Base-by-base conservation (phyloP, 2,329 filamentous ascomycete species). In the Lachnellula cervina region DNA sequence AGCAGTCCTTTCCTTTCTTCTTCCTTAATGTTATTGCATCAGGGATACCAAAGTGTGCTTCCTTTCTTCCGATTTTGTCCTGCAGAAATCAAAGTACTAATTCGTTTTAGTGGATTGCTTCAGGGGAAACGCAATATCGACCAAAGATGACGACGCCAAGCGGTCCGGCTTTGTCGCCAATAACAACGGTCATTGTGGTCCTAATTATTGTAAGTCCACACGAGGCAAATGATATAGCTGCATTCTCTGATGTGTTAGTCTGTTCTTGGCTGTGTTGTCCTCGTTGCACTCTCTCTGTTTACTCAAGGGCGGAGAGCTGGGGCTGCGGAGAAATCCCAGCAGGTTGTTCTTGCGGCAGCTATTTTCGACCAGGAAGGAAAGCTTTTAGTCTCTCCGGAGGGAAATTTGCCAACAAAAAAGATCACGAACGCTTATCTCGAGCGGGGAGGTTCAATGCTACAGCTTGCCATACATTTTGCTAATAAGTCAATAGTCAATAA, bases 361-460 rank as follows among this genome's bases (percentile, higher is more conserved):
- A 77, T 88, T 2, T 90, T 91, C 60, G 86, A 90, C 65, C 74
- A 75, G 5, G 74, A 81, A 25, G 87, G 86, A 3, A 80, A 80
- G 28, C 77, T 91, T 42, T 75, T 91, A 59, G 86, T 91, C 21
- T 86, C 81, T 5, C 81, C 84, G 0, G 83, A 88, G 59, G 88
- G 88, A 8, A 73, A 85, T 17, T 70, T 90, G 11, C 88, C 88
- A 4, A 86, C 79, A 44, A 81, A 86, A 57, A 89, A 91, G 63
- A 89, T 96, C 59, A 94, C 90, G 1, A 86, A 87, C 69, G 85
- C 85, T 14, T 90, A 90, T 68, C 72, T 89, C 40, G 85, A 88
- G 69, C 81, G 79, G 67, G 82, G 83, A 66, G 57, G 72, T 63
- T 25, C 25, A 16, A n/a, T 35, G 19, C 16, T 8, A 21, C 13